Evolutionary conservation across 2,329 filamentous ascomycete genomes (phyloP).

Genomic region (Herpotrichia juniperi): DNA sequence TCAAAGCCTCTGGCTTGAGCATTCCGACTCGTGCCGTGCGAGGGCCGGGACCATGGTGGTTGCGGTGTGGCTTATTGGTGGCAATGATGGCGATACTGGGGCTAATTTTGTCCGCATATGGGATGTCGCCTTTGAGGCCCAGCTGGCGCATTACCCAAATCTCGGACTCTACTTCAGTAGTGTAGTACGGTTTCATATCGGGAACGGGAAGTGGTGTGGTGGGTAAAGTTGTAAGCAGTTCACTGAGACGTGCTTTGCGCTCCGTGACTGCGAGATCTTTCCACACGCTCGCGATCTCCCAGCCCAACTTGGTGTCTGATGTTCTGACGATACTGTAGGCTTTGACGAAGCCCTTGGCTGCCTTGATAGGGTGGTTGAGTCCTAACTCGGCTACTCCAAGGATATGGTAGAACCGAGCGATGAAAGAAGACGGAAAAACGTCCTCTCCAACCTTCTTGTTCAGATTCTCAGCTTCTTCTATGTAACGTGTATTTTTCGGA

Average conservation of each 20-base stretch:
- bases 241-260: neutral
- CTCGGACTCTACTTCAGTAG: slow-evolving; percentile 7
- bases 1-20: no score
- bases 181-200: slow-evolving; percentile 3
- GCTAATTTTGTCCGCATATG: slow-evolving; percentile 5
- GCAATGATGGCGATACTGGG: no score
- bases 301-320: slow-evolving; percentile 3
- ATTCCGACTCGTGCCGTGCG: no score
- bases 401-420: slow-evolving; percentile 7
- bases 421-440: neutral
- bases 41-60: no score
- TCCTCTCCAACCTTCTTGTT: neutral
- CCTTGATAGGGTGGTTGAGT: slow-evolving; percentile 7
- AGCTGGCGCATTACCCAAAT: slow-evolving; percentile 10
- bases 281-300: neutral
- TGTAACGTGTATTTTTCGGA: neutral
- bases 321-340: no score
- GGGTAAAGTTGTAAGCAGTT: neutral
- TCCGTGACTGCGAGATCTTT: neutral
- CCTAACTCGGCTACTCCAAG: slow-evolving; percentile 10
- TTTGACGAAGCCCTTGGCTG: slow-evolving; percentile 6
- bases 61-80: no score
- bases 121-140: neutral
- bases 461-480: neutral
- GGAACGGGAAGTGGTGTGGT: neutral